A percentile compares a stretch with the other conserved stretches of the same genome.
Evolutionary conservation across 495 filamentous ascomycete species (phyloP).

Genomic region (Hamigera avellanea): DNA sequence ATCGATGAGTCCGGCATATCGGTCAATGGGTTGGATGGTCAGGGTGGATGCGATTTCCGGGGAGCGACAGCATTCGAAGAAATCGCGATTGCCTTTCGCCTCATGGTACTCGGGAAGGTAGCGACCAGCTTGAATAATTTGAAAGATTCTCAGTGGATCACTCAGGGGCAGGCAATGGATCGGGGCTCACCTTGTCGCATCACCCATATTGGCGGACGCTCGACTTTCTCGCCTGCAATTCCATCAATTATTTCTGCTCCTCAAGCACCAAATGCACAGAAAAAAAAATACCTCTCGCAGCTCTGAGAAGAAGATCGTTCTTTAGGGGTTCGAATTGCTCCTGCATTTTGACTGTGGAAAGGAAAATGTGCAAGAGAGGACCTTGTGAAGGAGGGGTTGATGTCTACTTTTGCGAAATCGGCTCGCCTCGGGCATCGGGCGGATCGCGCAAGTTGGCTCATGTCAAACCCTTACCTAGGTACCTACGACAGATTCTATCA

Average conservation of each 20-base stretch:
- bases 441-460: no score
- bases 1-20: slow-evolving; percentile 81
- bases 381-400: slow-evolving; percentile 13
- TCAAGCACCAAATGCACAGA: neutral
- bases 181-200: slow-evolving; percentile 79
- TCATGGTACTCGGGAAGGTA: slow-evolving; percentile 97
- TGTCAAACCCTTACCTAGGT: no score
- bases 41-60: slow-evolving; percentile 86
- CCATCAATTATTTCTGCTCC: slow-evolving; percentile 8
- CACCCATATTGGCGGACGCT: slow-evolving; percentile 91
- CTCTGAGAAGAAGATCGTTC: slow-evolving; percentile 83
- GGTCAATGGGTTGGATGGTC: slow-evolving; percentile 88
- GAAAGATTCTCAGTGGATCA: no score
- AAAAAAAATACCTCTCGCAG: slow-evolving; percentile 61
- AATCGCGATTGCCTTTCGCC: slow-evolving; percentile 79
- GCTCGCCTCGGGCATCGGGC: neutral
- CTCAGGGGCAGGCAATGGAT: neutral
- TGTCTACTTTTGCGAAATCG: neutral
- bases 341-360: slow-evolving; percentile 36
- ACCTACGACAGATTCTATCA: no score
- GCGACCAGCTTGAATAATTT: slow-evolving; percentile 73
- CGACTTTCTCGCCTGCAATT: slow-evolving; percentile 69
- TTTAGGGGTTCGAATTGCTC: slow-evolving; percentile 65
- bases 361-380: slow-evolving; percentile 6
- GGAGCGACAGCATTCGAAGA: slow-evolving; percentile 91